Evolutionary conservation across 176 grass and related monocot genomes (phyloP), one percentile per base, ranked within the genome.

Genomic region (Zea luxurians): DNA sequence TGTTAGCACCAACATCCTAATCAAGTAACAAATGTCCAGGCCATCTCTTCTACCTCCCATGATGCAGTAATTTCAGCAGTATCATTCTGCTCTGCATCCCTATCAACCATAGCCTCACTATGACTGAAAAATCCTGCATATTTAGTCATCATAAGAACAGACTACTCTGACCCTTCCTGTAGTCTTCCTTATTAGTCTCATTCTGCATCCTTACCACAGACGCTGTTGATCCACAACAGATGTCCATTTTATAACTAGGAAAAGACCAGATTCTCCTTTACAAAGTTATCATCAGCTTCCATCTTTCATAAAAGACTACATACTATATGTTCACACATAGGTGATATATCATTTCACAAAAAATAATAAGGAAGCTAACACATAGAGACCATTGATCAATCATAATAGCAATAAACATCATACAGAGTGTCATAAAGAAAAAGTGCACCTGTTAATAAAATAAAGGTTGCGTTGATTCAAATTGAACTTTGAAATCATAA

Each of bases 351-450:
- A 45, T 2, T 74, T 42, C 12, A 57, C 12, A 17, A 11, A 60
- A 75, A 17, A 13, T 12, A 65, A 71, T 73, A 34, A 48, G 34
- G 15, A 50, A 79, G 63, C 4, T 36, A 79, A 79, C 10, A 66
- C 13, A 69, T 48, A 7, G 11, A 43, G 13, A 18, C 8, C 35
- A 78, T 37, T 20, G 41, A 13, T 13, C 18, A 55, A 80, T 64
- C 61, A 55, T 47, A 66, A 47, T 8, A 42, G 58, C 64, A 37
- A 54, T 55, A 43, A 80, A 59, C 37, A 80, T 47, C 8, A n/a
- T 67, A 49, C 61, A 53, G 6, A 37, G 63, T 50, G 7, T 37
- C 13, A 52, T 37, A 38, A 38, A 52, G 4, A 2, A 7, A 17
- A 40, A 40, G 38, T 40, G 38, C 52, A 53, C 45, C 34, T 10